Evolutionary conservation across 164 flowering plant species (phyloP), one percentile per base, ranked within the genome.

Genomic region (Aristolochia californica): DNA sequence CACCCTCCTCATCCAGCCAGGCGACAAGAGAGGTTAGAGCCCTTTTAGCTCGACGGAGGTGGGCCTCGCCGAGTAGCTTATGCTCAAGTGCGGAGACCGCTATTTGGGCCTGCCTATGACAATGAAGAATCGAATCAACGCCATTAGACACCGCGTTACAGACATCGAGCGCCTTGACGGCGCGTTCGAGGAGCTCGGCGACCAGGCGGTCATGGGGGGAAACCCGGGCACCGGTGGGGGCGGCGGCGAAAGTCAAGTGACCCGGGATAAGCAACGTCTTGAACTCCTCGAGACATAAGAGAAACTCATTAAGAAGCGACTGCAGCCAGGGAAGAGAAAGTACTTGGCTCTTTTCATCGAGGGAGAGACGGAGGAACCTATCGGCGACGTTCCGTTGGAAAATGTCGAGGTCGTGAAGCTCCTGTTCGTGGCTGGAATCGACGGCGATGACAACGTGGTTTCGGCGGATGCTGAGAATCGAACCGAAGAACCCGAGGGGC

Each of bases 381-480:
- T 84, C 89, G 14, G 82, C 55, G 45, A 82, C 74, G 64, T 81
- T 81, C 22, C 66, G 77, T 58, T 84, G 93, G 67, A 86, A 88
- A 44, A 74, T 63, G 34, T 86, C 96, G 60, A 84, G 74, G 73
- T 80, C 82, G 57, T 86, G 80, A 10, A 70, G 73, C 13, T 83
- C 85, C 56, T 79, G 86, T n/a, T 83, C 88, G 38, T 75, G 80
- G 72, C 69, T 66, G 20, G 66, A 74, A 1, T 80, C 89, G 80
- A 82, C 74, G 64, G 85, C 48, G 4, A 60, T 53, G 13, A 61
- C 55, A 7, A 82, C 77, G 30, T 86, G 98, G 68, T 86, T 91
- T 7, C 96, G 76, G 2, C 91, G 81, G 68, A 88, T 79, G 74
- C 96, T 91, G 53, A 88, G 83, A 28, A 72, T 53, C 23, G 75